Percentiles rank a stretch among this genome's conserved stretches.
These are phyloP conservation scores for Boletales sp. DNA, from an alignment of 768 basidiomycete genomes.

Conservation along the genomic window DNA sequence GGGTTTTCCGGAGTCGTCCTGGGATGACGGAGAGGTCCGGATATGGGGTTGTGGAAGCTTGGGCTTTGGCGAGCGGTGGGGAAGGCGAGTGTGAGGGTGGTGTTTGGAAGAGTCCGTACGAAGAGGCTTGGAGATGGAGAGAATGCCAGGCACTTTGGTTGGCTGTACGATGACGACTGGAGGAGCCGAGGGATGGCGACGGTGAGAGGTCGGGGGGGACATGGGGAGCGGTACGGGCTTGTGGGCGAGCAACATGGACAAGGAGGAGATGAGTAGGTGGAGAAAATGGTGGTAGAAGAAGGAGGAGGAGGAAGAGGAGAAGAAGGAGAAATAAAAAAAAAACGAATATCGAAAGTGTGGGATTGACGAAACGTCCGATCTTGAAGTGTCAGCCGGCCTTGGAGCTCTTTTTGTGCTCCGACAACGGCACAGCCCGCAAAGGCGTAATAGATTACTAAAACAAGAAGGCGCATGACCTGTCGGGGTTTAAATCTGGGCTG, in stretches of 20 bases:
- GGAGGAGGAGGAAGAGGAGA: not conserved
- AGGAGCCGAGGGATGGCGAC: constrained; percentile 68
- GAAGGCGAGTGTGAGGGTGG: constrained; percentile 34
- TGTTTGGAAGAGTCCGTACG: constrained; percentile 33
- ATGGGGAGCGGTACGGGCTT: constrained; percentile 33
- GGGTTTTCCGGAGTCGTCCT: constrained; percentile 30
- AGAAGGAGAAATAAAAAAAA: constrained; percentile 11
- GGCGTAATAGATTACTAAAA: constrained; percentile 25
- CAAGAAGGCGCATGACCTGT: constrained; percentile 8
- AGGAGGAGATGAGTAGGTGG: not conserved
- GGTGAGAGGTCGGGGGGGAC: constrained; percentile 40
- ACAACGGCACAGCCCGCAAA: constrained; percentile 26
- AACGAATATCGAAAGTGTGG: constrained; percentile 28
- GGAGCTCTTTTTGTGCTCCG: constrained; percentile 34
- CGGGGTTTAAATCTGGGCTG: constrained; percentile 27
- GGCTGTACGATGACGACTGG: constrained; percentile 66
- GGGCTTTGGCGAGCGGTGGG: constrained; percentile 36
- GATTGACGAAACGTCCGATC: constrained; percentile 24
- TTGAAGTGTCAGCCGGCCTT: constrained; percentile 25
- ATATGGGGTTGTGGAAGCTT: constrained; percentile 24
- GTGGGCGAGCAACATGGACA: constrained; percentile 41
- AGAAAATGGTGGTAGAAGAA: constrained; percentile 1
- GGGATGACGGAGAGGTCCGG: constrained; percentile 4
- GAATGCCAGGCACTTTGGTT: constrained; percentile 69
- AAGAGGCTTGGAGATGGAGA: constrained; percentile 61